Evolutionary conservation across 2,329 filamentous ascomycete genomes (phyloP), one percentile per base, ranked within the genome.

Genomic region (Cucurbitaria berberidis): DNA sequence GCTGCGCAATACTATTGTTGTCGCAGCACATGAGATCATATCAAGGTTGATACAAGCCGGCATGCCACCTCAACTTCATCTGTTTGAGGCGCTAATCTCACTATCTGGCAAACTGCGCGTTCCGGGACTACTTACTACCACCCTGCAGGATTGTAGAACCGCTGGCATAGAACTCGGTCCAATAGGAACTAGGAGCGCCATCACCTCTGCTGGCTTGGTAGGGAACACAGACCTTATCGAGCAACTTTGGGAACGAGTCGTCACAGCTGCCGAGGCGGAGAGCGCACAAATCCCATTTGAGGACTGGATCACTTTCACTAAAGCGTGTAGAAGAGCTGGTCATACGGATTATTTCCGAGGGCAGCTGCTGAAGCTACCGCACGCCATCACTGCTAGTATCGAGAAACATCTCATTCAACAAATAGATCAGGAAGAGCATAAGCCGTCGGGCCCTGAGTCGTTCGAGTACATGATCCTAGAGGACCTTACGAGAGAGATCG

Each of bases 301-400:
- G 34, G 73, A 75, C 53, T 76, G 74, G 74, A 51, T 67, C 4
- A 65, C 67, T 9, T 55, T 76, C 39, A 66, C 67, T 18, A 67
- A 60, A 52, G 73, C 73, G 24, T 72, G 69, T 48, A 63, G 62
- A 48, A 48, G 62, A 44, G 60, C 67, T n/a, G 46, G 54, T 1
- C 49, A 62, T 19, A 16, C 26, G 1, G 55, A 51, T 5, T 74
- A 64, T 58, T 67, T 73, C 38, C 50, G 53, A 4, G 43, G 60
- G 32, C 72, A 76, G 45, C 29, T 71, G 2, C 32, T 52, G 16
- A 56, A 55, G 15, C 51, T 70, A 15, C 61, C 63, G 18, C 67
- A 74, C 36, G 50, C 71, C 4, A 57, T 70, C 16, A 62, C 59
- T 3, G 24, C 53, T 4, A 46, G 30, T 9, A 49, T 53, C 15